Evolutionary conservation across 2,329 filamentous ascomycete genomes (phyloP), one percentile per base, ranked within the genome.

Genomic region (Ophiostoma perfectum): DNA sequence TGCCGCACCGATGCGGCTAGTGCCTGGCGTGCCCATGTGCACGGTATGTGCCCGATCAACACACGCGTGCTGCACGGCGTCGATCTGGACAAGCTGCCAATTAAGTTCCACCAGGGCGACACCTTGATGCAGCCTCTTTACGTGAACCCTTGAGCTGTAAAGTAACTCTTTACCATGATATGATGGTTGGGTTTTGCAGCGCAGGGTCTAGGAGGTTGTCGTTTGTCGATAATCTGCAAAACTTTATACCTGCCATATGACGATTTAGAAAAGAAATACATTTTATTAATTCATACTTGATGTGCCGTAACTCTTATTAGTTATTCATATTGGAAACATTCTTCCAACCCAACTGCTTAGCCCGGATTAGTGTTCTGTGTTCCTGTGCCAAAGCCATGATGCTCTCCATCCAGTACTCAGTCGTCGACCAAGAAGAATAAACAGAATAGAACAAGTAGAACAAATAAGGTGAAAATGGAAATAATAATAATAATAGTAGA

Each of bases 41-140:
- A 41, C 9, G 68, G 71, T 4, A 16, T 70, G 2, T 73, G 74
- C 41, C 76, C 78, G 0, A 73, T 82, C 18, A 83, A 81, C 69
- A 58, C 79, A 16, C 76, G 80, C 18, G 74, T 78, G 1, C 68
- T 83, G 65, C 71, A 80, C 8, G 77, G 75, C 4, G 74, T 81
- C 12, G 77, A 81, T 65, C 66, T 79, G 27, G 70, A 67, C 16
- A 70, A 70, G 49, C 68, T 72, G 38, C 72, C 74, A 36, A 58
- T 74, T 6, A 64, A 65, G 27, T 66, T 71, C 5, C 70, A 0
- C 16, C 73, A 78, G 27, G 79, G 75, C 4, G 75, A 71, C 75
- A 75, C 71, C 4, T 69, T 62, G 16, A 68, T 76, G 41, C 8
- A 70, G 68, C 76, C 78, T 2, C 60, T 12, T 4, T 83, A 82